phyloP scores from a whole-genome alignment of 768 basidiomycete species.

The Leccinellum luteum region DNA sequence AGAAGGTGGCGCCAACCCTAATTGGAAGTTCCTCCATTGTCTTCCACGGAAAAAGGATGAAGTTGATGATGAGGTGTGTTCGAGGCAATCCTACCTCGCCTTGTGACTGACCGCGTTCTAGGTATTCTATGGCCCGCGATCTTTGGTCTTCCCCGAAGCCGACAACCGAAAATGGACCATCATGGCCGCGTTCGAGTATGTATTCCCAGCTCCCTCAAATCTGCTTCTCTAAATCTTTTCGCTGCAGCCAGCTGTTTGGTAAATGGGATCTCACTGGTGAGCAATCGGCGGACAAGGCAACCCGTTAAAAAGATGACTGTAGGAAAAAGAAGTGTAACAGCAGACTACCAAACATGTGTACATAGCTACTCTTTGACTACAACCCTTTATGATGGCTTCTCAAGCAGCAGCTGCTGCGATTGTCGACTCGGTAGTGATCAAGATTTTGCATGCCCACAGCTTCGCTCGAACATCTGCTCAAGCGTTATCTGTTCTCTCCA shows the following conservation, averaged over 20 bases:
- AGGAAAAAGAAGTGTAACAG: background rate
- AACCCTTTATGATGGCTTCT: slow-evolving; percentile 21
- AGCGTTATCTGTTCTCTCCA: slow-evolving; percentile 67
- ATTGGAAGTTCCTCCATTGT: slow-evolving; percentile 97
- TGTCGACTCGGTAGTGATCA: slow-evolving; percentile 63
- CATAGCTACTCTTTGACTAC: slow-evolving; percentile 6
- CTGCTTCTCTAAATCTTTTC: slow-evolving; percentile 4
- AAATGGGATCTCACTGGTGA: slow-evolving; percentile 41
- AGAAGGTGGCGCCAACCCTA: slow-evolving; percentile 74
- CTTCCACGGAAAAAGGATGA: slow-evolving; percentile 90
- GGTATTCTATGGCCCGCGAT: slow-evolving; percentile 93
- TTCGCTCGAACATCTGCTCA: slow-evolving; percentile 77
- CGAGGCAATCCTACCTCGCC: background rate
- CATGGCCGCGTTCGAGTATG: slow-evolving; percentile 88
- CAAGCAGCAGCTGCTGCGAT: slow-evolving; percentile 54
- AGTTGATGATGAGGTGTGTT: slow-evolving; percentile 88
- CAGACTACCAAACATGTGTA: background rate
- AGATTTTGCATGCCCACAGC: slow-evolving; percentile 72
- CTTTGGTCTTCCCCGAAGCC: slow-evolving; percentile 89
- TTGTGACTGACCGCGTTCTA: slow-evolving; percentile 23
- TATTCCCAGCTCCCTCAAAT: slow-evolving; percentile 18
- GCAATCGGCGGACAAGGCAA: slow-evolving; percentile 12
- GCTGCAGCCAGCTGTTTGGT: slow-evolving; percentile 38
- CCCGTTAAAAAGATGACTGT: background rate
- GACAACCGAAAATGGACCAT: slow-evolving; percentile 98